Evolutionary conservation across 306 rosid genomes (phyloP).

Genomic region (Bauhinia variegata): DNA sequence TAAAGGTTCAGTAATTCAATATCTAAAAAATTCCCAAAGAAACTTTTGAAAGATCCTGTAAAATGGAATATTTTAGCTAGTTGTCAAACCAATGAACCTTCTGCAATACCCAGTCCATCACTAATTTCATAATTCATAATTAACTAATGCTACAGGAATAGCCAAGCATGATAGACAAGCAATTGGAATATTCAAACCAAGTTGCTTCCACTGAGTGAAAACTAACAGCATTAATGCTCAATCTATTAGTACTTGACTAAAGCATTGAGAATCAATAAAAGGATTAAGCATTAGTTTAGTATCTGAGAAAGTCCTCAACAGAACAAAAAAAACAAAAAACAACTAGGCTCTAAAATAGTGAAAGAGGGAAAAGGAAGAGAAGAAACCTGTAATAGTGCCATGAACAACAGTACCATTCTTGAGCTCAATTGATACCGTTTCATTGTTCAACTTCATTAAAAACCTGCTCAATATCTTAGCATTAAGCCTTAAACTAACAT

Average conservation of each 20-base stretch:
- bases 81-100: not conserved
- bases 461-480: slow-evolving; percentile 51
- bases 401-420: slow-evolving; percentile 86
- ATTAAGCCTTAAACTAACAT: not conserved
- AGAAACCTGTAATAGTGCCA: slow-evolving; percentile 85
- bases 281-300: not conserved
- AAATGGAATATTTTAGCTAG: too few species aligned
- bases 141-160: not conserved
- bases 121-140: not conserved
- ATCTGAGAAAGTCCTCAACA: not conserved
- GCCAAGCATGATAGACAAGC: not conserved
- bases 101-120: not conserved
- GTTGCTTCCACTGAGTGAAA: not conserved
- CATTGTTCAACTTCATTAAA: slow-evolving; percentile 89
- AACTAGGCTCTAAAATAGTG: not conserved
- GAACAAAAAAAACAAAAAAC: not conserved
- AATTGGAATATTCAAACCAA: not conserved
- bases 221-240: not conserved
- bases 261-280: not conserved
- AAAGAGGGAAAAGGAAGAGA: not conserved
- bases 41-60: too few species aligned
- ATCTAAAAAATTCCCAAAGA: too few species aligned
- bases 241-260: not conserved
- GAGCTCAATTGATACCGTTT: slow-evolving; percentile 88
- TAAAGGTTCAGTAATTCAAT: too few species aligned